Percentiles rank a stretch among this genome's conserved stretches.
Conservation (phyloP, 345 rosid species). For the Bretschneidera sinensis region DNA sequence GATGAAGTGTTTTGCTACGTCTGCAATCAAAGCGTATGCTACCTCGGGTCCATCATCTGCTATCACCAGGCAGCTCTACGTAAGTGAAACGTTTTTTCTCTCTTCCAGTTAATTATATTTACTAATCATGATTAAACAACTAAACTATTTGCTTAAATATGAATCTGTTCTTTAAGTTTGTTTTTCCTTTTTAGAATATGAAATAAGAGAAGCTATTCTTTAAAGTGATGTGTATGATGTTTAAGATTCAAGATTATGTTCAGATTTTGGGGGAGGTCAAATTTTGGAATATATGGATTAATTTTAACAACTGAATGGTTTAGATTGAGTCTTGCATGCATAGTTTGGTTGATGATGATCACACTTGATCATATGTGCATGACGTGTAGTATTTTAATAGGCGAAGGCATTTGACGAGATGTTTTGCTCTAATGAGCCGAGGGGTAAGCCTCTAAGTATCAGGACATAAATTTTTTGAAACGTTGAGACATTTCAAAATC, state of each 20-base stretch:
- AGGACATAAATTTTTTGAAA: too few species aligned
- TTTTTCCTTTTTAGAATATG: not conserved
- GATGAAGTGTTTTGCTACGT: conserved; percentile 46
- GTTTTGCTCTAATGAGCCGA: too few species aligned
- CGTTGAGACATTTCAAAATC: too few species aligned
- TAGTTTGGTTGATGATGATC: not conserved
- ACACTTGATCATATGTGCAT: not conserved
- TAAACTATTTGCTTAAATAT: not conserved
- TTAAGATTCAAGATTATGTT: not conserved
- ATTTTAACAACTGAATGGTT: not conserved
- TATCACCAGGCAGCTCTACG: conserved; percentile 50
- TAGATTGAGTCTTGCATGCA: not conserved
- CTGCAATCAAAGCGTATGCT: conserved; percentile 47
- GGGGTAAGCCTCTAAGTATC: too few species aligned
- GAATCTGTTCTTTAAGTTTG: not conserved
- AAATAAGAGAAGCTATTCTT: not conserved
- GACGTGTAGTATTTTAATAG: too few species aligned
- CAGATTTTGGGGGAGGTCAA: too few species aligned
- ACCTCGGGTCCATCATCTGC: conserved; percentile 23
- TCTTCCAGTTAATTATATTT: not conserved
- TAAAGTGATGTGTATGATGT: not conserved
- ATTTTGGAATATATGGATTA: too few species aligned
- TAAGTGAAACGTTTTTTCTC: conserved; percentile 27
- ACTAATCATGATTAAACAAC: too few species aligned
- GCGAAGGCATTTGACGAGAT: too few species aligned